Conservation (phyloP, 345 rosid genomes). For the Bruguiera gymnorhiza region DNA sequence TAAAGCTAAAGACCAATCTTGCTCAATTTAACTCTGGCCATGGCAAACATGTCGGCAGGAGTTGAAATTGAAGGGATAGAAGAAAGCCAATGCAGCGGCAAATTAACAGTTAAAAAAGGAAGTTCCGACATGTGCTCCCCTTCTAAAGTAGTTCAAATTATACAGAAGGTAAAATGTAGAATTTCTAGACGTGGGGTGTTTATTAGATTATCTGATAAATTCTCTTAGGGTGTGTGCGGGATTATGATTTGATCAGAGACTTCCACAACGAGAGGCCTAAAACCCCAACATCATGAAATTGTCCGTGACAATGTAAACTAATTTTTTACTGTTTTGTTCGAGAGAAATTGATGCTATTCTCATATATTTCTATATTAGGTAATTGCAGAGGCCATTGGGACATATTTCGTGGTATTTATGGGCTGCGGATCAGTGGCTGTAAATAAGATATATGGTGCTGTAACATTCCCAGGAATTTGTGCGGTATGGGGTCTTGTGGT, state of each 20-base stretch:
- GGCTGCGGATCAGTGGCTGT: slow-evolving; percentile 26
- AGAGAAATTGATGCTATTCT: background rate
- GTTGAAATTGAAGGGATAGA: background rate
- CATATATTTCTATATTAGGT: background rate
- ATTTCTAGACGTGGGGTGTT: background rate
- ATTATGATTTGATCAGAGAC: too few species aligned
- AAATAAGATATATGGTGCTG: slow-evolving; percentile 16
- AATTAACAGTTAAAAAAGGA: background rate
- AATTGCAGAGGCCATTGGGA: slow-evolving; percentile 26
- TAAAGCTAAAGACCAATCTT: background rate
- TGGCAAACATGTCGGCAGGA: background rate
- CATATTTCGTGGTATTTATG: slow-evolving; percentile 19
- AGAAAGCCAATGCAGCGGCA: background rate
- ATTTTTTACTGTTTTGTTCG: background rate
- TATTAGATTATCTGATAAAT: too few species aligned
- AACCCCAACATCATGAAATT: background rate
- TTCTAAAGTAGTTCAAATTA: background rate
- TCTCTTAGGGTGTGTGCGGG: too few species aligned
- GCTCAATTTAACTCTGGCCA: background rate
- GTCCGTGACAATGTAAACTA: background rate
- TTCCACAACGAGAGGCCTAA: too few species aligned
- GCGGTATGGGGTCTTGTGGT: slow-evolving; percentile 25
- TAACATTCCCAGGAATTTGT: slow-evolving; percentile 27
- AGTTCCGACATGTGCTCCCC: background rate
- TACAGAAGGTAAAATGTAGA: slow-evolving; percentile 13